Conservation (phyloP, 2,329 filamentous ascomycete genomes). For the Hymenoscyphus occultus region DNA sequence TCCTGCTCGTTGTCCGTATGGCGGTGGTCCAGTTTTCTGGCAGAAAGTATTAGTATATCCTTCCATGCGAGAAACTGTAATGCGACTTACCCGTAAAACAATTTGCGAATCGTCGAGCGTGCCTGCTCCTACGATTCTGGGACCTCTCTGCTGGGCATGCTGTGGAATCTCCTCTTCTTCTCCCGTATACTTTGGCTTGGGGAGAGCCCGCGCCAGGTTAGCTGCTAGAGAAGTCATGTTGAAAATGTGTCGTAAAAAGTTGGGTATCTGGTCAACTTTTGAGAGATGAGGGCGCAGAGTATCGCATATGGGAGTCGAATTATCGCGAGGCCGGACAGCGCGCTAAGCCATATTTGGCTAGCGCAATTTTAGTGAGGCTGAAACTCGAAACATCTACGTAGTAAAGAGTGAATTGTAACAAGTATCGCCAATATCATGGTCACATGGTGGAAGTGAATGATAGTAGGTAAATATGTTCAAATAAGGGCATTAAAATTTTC, state of each 20-base stretch:
- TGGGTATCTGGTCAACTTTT: slow-evolving; percentile 13
- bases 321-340: slow-evolving; percentile 17
- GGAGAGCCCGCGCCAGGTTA: slow-evolving; percentile 75
- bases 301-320: slow-evolving; percentile 17
- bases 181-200: slow-evolving; percentile 86
- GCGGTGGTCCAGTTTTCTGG: slow-evolving; percentile 75
- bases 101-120: slow-evolving; percentile 84
- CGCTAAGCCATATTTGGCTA: slow-evolving; percentile 18
- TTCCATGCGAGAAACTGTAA: not conserved
- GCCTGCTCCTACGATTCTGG: slow-evolving; percentile 75
- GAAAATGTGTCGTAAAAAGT: slow-evolving; percentile 11
- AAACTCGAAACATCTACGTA: not conserved
- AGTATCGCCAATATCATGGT: not conserved
- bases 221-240: slow-evolving; percentile 65
- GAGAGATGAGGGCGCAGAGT: slow-evolving; percentile 14
- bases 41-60: slow-evolving; percentile 26
- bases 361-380: slow-evolving; percentile 7
- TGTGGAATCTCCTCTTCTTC: slow-evolving; percentile 78
- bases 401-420: not conserved
- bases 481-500: slow-evolving; percentile 10
- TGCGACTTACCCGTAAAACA: slow-evolving; percentile 62
- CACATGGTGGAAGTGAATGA: not conserved
- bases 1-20: slow-evolving; percentile 81
- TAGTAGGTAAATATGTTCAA: not conserved
- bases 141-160: slow-evolving; percentile 72